Percentiles rank a stretch among this genome's conserved stretches.
phyloP scores from a whole-genome alignment of 176 grass and related monocot species.

The Phoenix roebelenii region DNA sequence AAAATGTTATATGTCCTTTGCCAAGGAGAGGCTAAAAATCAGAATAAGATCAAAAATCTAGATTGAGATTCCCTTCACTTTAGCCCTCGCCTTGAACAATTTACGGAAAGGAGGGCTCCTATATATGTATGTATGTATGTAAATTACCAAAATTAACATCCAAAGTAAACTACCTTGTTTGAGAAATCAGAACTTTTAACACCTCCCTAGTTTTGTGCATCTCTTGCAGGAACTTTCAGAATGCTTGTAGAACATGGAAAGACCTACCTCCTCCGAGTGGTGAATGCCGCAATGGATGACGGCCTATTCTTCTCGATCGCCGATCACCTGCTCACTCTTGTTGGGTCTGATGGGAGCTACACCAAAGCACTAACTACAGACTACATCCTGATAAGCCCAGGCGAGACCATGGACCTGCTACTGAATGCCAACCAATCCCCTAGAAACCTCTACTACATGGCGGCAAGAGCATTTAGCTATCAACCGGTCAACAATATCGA shows the following conservation, averaged over 20 bases:
- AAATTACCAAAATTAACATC: too few species aligned
- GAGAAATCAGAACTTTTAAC: too few species aligned
- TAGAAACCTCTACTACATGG: slow-evolving; percentile 10
- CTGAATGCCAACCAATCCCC: slow-evolving; percentile 14
- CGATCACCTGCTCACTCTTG: neutral
- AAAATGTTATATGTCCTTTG: too few species aligned
- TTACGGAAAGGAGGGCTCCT: too few species aligned
- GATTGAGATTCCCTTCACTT: too few species aligned
- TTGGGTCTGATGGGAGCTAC: slow-evolving; percentile 7
- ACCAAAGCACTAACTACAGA: neutral
- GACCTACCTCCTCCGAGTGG: slow-evolving; percentile 14
- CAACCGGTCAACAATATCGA: neutral
- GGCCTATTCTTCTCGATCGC: slow-evolving; percentile 6
- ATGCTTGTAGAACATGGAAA: neutral
- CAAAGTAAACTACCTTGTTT: too few species aligned
- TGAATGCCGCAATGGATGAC: slow-evolving; percentile 5
- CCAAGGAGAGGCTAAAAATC: too few species aligned
- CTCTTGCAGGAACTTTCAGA: slow-evolving; percentile 8
- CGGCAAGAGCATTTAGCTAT: slow-evolving; percentile 16
- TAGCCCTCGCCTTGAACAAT: too few species aligned
- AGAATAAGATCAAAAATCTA: too few species aligned
- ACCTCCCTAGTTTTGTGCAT: too few species aligned
- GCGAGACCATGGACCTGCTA: slow-evolving; percentile 16
- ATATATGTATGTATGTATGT: too few species aligned
- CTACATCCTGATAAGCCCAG: neutral